Evolutionary conservation across 2,329 filamentous ascomycete genomes (phyloP).

Genomic region (Pestalotiopsis sp.): DNA sequence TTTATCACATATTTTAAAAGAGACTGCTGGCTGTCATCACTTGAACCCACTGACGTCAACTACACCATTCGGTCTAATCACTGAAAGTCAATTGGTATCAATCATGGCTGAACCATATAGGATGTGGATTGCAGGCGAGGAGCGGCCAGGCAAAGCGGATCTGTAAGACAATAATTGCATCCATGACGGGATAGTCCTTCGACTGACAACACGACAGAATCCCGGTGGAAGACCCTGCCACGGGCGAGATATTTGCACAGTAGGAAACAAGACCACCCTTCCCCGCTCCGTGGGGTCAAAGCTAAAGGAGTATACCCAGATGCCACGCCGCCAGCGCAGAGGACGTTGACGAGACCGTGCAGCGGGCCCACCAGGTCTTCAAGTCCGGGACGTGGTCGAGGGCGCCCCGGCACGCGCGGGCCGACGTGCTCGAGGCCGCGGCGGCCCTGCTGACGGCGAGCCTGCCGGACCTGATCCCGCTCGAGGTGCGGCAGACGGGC

Average conservation of each 20-base stretch:
- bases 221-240: slow-evolving; percentile 53
- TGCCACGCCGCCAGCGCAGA: slow-evolving; percentile 47
- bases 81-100: too few species aligned
- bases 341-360: slow-evolving; percentile 43
- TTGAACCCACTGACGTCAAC: background rate
- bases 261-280: slow-evolving; percentile 20
- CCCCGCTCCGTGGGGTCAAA: background rate
- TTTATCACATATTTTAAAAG: too few species aligned
- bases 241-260: slow-evolving; percentile 51
- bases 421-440: slow-evolving; percentile 61
- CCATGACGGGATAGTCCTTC: background rate
- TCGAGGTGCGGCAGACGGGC: slow-evolving; percentile 69
- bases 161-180: slow-evolving; percentile 34
- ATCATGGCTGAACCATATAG: slow-evolving; percentile 21
- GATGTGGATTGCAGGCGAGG: slow-evolving; percentile 43
- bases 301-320: slow-evolving; percentile 24
- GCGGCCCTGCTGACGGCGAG: slow-evolving; percentile 52
- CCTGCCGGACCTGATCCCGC: slow-evolving; percentile 56
- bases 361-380: slow-evolving; percentile 45
- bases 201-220: slow-evolving; percentile 37
- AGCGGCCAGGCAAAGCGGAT: slow-evolving; percentile 41
- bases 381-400: slow-evolving; percentile 56
- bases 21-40: background rate
- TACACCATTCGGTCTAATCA: background rate
- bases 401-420: slow-evolving; percentile 56